Evolutionary conservation across 768 basidiomycete genomes (phyloP).

Genomic region (Epithele typhae): DNA sequence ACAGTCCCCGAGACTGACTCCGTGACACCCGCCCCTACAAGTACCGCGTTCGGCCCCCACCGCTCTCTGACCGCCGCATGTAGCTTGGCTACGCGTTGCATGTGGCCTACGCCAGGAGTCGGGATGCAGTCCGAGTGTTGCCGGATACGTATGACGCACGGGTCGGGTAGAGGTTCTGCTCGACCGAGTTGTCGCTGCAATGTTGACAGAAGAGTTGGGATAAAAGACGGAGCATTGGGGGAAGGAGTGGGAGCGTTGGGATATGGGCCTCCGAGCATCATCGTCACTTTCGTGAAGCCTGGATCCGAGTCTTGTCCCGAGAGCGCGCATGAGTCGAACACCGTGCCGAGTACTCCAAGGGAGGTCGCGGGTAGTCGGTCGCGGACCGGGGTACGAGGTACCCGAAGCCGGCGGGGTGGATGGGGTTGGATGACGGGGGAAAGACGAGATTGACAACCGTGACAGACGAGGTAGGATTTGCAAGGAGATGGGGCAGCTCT

Average conservation of each 20-base stretch:
- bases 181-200: slow-evolving; percentile 20
- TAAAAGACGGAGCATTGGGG: slow-evolving; percentile 18
- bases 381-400: slow-evolving; percentile 85
- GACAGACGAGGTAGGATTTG: slow-evolving; percentile 76
- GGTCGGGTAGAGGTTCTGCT: slow-evolving; percentile 38
- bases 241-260: background rate
- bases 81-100: slow-evolving; percentile 61
- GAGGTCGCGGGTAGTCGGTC: slow-evolving; percentile 38
- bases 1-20: slow-evolving; percentile 86
- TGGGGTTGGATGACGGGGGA: slow-evolving; percentile 35
- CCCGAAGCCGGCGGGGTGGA: slow-evolving; percentile 89
- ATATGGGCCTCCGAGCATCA: slow-evolving; percentile 75
- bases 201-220: slow-evolving; percentile 23
- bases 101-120: slow-evolving; percentile 67
- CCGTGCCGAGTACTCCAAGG: slow-evolving; percentile 69
- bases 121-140: slow-evolving; percentile 74
- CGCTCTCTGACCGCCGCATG: slow-evolving; percentile 34
- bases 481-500: slow-evolving; percentile 56
- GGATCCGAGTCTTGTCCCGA: slow-evolving; percentile 45
- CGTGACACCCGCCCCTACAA: slow-evolving; percentile 81
- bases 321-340: slow-evolving; percentile 85
- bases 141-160: slow-evolving; percentile 49
- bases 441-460: slow-evolving; percentile 90
- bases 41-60: slow-evolving; percentile 48
- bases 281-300: slow-evolving; percentile 63